A percentile compares a stretch with the other conserved stretches of the same genome.
Conservation (phyloP, 208 protist species). For the Naegleria gruberi region DNA sequence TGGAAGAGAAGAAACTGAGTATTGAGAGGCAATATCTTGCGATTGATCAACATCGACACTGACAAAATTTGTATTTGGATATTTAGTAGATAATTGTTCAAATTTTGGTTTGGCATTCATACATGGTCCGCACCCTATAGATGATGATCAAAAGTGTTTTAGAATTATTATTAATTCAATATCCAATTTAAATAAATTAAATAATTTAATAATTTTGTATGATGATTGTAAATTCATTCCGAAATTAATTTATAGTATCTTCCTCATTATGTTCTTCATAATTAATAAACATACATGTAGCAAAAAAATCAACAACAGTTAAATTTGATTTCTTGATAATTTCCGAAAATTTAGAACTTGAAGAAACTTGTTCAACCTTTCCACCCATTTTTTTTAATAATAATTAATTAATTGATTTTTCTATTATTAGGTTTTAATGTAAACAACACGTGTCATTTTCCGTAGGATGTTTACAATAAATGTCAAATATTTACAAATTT, state of each 20-base stretch:
- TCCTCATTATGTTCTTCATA: not conserved
- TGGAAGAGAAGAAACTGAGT: not conserved
- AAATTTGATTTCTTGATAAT: not conserved
- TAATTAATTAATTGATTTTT: not conserved
- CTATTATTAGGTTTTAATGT: not conserved
- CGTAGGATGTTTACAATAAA: too few species aligned
- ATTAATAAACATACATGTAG: not conserved
- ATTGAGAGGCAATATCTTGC: not conserved
- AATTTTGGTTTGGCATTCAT: not conserved
- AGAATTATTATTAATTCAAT: not conserved
- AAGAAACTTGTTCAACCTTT: not conserved
- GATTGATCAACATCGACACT: not conserved
- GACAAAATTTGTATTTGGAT: not conserved
- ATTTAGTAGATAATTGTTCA: not conserved
- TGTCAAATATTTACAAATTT: too few species aligned
- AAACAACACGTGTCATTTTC: not conserved
- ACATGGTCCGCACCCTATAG: not conserved
- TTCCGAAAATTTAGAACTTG: not conserved
- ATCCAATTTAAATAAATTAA: not conserved
- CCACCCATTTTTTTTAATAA: not conserved
- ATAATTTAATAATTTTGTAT: not conserved
- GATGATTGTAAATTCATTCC: not conserved
- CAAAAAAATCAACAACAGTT: not conserved
- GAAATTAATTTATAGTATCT: not conserved
- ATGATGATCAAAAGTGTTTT: not conserved